Evolutionary conservation across 78 protist genomes (phyloP).

Genomic region (Cyanophora paradoxa): DNA sequence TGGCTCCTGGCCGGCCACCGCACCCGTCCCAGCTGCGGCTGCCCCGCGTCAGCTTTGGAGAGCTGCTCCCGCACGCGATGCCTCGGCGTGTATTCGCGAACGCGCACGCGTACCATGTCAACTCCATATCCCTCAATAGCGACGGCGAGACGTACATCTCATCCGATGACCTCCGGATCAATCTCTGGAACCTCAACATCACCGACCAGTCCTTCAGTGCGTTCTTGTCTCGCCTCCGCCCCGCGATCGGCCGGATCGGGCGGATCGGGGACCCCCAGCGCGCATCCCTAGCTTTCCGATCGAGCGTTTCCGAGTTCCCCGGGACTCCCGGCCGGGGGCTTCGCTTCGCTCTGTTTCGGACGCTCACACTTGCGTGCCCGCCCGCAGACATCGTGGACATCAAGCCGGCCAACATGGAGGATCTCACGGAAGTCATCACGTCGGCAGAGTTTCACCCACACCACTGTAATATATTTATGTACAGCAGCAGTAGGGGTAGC

Average conservation of each 20-base stretch:
- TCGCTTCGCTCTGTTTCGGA: too few species aligned
- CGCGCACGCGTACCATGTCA: slow-evolving; percentile 97
- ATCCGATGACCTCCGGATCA: slow-evolving; percentile 94
- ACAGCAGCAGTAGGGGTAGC: slow-evolving; percentile 73
- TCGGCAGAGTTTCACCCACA: slow-evolving; percentile 76
- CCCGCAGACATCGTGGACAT: slow-evolving; percentile 93
- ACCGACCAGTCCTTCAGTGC: slow-evolving; percentile 65
- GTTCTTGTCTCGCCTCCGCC: background rate
- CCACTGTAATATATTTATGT: slow-evolving; percentile 21
- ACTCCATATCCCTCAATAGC: slow-evolving; percentile 70
- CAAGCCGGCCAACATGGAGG: slow-evolving; percentile 96
- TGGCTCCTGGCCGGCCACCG: background rate
- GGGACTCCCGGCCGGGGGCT: too few species aligned
- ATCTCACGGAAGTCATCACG: slow-evolving; percentile 93
- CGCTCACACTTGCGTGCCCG: too few species aligned
- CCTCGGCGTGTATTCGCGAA: slow-evolving; percentile 72
- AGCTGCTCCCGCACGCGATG: background rate
- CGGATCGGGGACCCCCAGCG: too few species aligned
- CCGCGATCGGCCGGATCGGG: background rate
- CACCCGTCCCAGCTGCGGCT: background rate
- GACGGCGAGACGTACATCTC: slow-evolving; percentile 83
- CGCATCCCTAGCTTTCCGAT: too few species aligned
- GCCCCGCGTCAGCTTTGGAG: background rate
- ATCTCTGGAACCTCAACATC: slow-evolving; percentile 87
- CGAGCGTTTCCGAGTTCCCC: too few species aligned